phyloP scores from a whole-genome alignment of 768 basidiomycete genomes.

The Coprinopsis strossmayeri region DNA sequence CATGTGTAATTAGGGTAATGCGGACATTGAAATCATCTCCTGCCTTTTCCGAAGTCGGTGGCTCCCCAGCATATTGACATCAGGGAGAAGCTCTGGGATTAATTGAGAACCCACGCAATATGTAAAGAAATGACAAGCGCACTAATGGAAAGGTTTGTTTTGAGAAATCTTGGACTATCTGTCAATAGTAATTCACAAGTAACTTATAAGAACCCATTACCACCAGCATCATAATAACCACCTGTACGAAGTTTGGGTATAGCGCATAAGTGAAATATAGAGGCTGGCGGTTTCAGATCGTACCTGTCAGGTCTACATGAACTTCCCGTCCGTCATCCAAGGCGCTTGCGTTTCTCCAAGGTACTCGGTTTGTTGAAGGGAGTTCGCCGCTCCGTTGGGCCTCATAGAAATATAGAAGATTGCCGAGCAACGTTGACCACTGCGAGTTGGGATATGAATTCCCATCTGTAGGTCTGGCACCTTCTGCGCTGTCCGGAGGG shows the following conservation, averaged over 20 bases:
- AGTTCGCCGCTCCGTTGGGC: slow-evolving; percentile 82
- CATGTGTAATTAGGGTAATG: background rate
- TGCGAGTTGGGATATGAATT: slow-evolving; percentile 57
- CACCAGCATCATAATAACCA: slow-evolving; percentile 92
- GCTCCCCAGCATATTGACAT: slow-evolving; percentile 92
- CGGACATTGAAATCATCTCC: slow-evolving; percentile 1
- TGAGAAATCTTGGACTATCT: slow-evolving; percentile 63
- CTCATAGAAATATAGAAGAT: slow-evolving; percentile 84
- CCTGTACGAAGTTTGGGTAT: slow-evolving; percentile 23
- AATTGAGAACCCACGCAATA: background rate
- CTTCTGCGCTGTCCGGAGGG: slow-evolving; percentile 54
- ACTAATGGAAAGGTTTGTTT: slow-evolving; percentile 86
- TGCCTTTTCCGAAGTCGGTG: slow-evolving; percentile 75
- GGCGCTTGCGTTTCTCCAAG: slow-evolving; percentile 84
- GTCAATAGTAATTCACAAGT: background rate
- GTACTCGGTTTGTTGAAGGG: slow-evolving; percentile 60
- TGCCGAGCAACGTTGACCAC: slow-evolving; percentile 79
- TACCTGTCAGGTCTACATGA: slow-evolving; percentile 67
- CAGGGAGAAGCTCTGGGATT: slow-evolving; percentile 62
- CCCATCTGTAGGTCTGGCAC: slow-evolving; percentile 39
- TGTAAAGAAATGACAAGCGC: slow-evolving; percentile 14
- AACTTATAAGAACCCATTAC: slow-evolving; percentile 27
- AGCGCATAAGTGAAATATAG: background rate
- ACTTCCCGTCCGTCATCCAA: slow-evolving; percentile 71
- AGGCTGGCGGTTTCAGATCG: slow-evolving; percentile 7